A percentile compares a stretch with the other conserved stretches of the same genome.
These are phyloP conservation scores for Nematocida sp. DNA, from an alignment of 371 early-diverging fungal genomes.

Conservation along the genomic window DNA sequence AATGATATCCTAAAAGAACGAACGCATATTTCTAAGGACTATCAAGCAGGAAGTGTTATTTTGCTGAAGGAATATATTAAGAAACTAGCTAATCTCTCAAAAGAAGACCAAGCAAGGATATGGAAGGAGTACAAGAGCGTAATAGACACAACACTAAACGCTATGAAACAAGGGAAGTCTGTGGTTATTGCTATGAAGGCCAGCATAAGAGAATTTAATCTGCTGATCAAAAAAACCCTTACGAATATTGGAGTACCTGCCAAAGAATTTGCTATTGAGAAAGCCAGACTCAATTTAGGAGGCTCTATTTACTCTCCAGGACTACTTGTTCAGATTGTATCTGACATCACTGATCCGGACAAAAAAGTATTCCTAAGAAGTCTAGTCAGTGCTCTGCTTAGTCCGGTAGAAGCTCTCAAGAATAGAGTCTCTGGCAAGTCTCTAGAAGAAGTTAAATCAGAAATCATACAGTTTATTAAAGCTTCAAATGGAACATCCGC, in stretches of 20 bases:
- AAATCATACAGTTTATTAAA: constrained; percentile 52
- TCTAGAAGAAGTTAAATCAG: constrained; percentile 46
- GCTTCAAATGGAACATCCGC: constrained; percentile 32
- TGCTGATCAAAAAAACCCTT: not conserved
- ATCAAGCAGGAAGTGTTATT: not conserved
- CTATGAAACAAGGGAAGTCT: not conserved
- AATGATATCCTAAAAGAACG: not conserved
- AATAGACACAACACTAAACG: not conserved
- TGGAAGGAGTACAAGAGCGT: constrained; percentile 24
- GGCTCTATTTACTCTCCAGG: constrained; percentile 58
- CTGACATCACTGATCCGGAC: constrained; percentile 13
- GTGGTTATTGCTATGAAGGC: not conserved
- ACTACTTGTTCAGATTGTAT: constrained; percentile 25
- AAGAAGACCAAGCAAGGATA: not conserved
- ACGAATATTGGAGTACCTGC: not conserved
- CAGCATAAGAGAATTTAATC: constrained; percentile 2
- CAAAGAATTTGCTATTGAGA: constrained; percentile 45
- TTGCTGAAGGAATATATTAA: constrained; percentile 2
- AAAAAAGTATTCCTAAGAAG: constrained; percentile 43
- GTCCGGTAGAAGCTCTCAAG: constrained; percentile 44
- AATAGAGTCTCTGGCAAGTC: constrained; percentile 34
- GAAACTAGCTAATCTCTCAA: not conserved
- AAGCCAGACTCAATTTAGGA: constrained; percentile 54
- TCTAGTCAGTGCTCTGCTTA: constrained; percentile 38
- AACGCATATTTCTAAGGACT: not conserved